These are phyloP conservation scores for Yamadazyma blattariae DNA, from an alignment of 1,139 yeast species.

Conservation along the genomic window DNA sequence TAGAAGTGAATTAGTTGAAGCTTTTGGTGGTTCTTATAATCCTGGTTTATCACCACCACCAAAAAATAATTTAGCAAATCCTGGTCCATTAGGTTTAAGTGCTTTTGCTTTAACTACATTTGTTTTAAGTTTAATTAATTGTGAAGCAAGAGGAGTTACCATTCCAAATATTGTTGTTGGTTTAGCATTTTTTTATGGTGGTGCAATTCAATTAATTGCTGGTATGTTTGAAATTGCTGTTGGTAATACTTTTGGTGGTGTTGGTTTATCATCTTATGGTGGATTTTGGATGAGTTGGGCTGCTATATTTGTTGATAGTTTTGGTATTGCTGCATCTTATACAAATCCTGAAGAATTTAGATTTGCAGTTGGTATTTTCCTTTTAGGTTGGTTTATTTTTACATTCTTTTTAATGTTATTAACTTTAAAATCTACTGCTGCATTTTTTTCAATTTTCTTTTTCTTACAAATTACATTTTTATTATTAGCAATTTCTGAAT, in stretches of 20 bases:
- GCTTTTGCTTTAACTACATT: constrained; percentile 87
- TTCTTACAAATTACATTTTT: constrained; percentile 65
- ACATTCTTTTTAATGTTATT: constrained; percentile 64
- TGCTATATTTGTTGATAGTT: constrained; percentile 68
- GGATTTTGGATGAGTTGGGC: constrained; percentile 89
- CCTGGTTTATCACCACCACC: constrained; percentile 68
- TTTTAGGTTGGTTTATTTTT: constrained; percentile 79
- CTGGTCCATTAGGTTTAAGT: constrained; percentile 82
- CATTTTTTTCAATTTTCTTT: constrained; percentile 67
- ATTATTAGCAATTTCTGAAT: constrained; percentile 60
- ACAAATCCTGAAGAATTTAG: constrained; percentile 33
- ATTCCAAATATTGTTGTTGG: constrained; percentile 49
- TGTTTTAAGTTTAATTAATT: constrained; percentile 60
- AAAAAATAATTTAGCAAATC: constrained; percentile 74
- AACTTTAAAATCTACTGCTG: constrained; percentile 78
- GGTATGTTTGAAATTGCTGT: constrained; percentile 74
- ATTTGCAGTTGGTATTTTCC: constrained; percentile 67
- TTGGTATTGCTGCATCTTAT: constrained; percentile 66
- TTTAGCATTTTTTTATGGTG: constrained; percentile 81
- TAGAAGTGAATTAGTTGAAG: constrained; percentile 55
- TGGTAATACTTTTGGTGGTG: constrained; percentile 90
- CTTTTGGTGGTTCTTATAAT: constrained; percentile 75
- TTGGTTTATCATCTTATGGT: constrained; percentile 78
- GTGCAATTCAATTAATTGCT: constrained; percentile 70
- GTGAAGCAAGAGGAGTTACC: constrained; percentile 33